Evolutionary conservation across 306 rosid genomes (phyloP), one percentile per base, ranked within the genome.

Genomic region (Citrullus amarus): DNA sequence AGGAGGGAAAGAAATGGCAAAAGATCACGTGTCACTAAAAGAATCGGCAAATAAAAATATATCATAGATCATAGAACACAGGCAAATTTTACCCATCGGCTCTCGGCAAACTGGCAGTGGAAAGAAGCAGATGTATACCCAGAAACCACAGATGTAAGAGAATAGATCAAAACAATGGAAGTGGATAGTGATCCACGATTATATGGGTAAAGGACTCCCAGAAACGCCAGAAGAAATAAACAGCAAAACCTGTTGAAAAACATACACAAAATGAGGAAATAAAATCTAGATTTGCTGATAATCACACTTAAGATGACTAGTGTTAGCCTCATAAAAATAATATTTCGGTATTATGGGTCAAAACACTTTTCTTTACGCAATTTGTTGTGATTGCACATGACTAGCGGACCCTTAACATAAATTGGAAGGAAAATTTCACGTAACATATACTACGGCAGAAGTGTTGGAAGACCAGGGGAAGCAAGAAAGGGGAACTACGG

Each of bases 81-180:
- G 51, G 51, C 55, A 50, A 65, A 53, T 75, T 75, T 82, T 89
- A 94, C 97, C 98, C 94, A 94, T 87, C 97, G 91, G 58, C 74
- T 77, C 80, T 84, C 92, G 36, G 88, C 55, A 88, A 89, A 92
- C 59, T 89, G 91, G 81, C 82, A 81, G 80, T 88, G 82, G 83
- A 94, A 90, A 84, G 96, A 90, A 80, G 96, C 85, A 79, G 96
- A 83, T 57, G 92, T 77, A 86, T 90, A 92, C 18, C 98, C 96
- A 32, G 92, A 86, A 84, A 90, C 72, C 77, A 79, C 87, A n/a
- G 96, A 87, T 14, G 96, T 84, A 79, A 92, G 79, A 77, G 87
- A 70, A 82, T 85, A 90, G 18, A 84, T 78, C 69, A 88, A 60
- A 80, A 88, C 84, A 58, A 94, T 86, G 67, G 88, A 84, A 57